These are phyloP conservation scores for Gryganskiella cystojenkinii DNA, from an alignment of 192 early-diverging fungal genomes.

Conservation along the genomic window DNA sequence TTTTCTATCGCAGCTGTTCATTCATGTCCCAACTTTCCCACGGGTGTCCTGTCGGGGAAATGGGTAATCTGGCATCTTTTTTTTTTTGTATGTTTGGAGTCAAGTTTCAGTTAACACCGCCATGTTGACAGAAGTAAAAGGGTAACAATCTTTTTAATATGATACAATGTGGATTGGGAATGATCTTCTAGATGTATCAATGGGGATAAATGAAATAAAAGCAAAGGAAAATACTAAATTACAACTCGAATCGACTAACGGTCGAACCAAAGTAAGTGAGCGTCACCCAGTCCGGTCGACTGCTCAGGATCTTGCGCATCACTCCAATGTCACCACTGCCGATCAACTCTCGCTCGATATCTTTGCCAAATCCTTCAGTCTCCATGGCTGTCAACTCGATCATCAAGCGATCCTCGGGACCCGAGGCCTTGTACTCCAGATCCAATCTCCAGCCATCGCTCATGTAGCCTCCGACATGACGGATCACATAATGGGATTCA, in stretches of 20 bases:
- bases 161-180: no score
- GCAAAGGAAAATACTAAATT: neutral
- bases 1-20: no score
- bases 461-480: constrained; percentile 61
- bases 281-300: constrained; percentile 34
- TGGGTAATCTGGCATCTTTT: no score
- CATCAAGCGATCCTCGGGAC: constrained; percentile 56
- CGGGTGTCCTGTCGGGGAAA: no score
- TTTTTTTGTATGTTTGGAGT: no score
- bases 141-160: no score
- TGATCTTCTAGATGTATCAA: no score
- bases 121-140: no score
- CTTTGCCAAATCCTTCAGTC: constrained; percentile 57
- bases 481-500: constrained; percentile 58
- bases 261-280: constrained; percentile 48
- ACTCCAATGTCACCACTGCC: constrained; percentile 56
- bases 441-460: constrained; percentile 61
- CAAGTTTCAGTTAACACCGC: no score
- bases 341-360: constrained; percentile 56
- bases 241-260: constrained; percentile 35
- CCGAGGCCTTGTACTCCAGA: constrained; percentile 49
- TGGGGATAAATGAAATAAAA: neutral
- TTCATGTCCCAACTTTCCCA: no score
- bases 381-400: constrained; percentile 64
- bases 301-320: constrained; percentile 42